A percentile compares a stretch with the other conserved stretches of the same genome.
Conservation (phyloP, 441 rosid species). For the Iberis amara region DNA sequence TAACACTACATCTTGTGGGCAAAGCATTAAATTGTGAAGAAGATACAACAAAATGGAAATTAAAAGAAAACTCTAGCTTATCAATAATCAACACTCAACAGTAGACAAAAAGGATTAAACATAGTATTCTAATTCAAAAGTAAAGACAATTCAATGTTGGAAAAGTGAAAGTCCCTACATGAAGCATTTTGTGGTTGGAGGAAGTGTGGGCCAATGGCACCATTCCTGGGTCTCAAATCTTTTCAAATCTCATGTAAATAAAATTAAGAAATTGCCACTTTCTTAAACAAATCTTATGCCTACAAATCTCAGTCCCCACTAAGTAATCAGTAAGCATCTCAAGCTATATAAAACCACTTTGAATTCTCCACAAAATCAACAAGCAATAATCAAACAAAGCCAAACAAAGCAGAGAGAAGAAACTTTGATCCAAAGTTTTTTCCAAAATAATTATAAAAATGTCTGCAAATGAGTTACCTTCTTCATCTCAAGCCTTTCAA, state of each 20-base stretch:
- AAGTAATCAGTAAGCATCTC: constrained; percentile 13
- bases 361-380: constrained; percentile 1
- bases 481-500: constrained; percentile 20
- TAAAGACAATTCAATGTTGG: background rate
- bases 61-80: constrained; percentile 6
- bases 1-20: constrained; percentile 12
- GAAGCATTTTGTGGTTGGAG: constrained; percentile 21
- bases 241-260: constrained; percentile 12
- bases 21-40: constrained; percentile 19
- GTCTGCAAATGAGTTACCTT: constrained; percentile 14
- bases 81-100: constrained; percentile 18
- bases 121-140: background rate
- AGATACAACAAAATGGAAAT: constrained; percentile 10
- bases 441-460: background rate
- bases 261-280: constrained; percentile 2
- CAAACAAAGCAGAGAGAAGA: background rate
- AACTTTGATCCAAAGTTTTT: constrained; percentile 6
- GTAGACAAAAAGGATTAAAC: background rate
- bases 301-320: too few relatives aligned
- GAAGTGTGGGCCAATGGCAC: background rate
- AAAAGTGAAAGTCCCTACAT: constrained; percentile 25
- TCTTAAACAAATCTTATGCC: constrained; percentile 10
- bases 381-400: constrained; percentile 10
- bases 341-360: constrained; percentile 23
- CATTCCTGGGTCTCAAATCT: constrained; percentile 26